phyloP scores from a whole-genome alignment of 2,329 filamentous ascomycete genomes.

The Aspergillus sp. region DNA sequence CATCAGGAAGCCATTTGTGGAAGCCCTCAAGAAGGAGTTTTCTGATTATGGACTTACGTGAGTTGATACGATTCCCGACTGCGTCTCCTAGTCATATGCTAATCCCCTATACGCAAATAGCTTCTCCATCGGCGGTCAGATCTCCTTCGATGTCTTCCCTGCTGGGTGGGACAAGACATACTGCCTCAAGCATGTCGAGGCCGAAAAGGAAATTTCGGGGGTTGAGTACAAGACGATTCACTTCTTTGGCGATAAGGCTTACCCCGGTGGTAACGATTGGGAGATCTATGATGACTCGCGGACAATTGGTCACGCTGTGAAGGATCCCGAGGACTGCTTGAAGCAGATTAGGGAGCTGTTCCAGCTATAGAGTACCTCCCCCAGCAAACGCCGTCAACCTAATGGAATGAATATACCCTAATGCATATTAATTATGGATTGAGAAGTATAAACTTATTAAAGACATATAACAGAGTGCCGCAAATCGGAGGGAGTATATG shows the following conservation, averaged over 20 bases:
- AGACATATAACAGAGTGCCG: neutral
- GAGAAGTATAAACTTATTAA: neutral
- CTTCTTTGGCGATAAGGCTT: constrained; percentile 98
- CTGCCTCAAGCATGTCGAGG: constrained; percentile 85
- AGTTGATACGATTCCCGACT: constrained; percentile 42
- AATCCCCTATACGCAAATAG: constrained; percentile 47
- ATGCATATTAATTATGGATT: neutral
- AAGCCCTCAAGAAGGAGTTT: constrained; percentile 78
- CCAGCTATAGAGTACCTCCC: constrained; percentile 54
- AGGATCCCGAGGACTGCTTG: constrained; percentile 80
- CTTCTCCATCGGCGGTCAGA: constrained; percentile 94
- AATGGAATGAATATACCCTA: neutral
- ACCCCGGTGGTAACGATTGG: constrained; percentile 88
- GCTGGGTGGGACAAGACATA: constrained; percentile 98
- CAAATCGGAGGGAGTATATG: neutral
- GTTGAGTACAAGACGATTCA: constrained; percentile 81
- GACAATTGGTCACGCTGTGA: constrained; percentile 84
- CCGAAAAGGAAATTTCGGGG: constrained; percentile 70
- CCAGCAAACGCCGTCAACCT: neutral
- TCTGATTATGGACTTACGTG: constrained; percentile 82
- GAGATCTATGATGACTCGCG: constrained; percentile 86
- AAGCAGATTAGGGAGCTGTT: constrained; percentile 81
- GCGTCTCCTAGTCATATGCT: neutral
- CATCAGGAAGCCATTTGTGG: constrained; percentile 77
- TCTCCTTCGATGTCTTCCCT: constrained; percentile 98